Evolutionary conservation across 768 basidiomycete genomes (phyloP).

Genomic region (Termitomyces sp.): DNA sequence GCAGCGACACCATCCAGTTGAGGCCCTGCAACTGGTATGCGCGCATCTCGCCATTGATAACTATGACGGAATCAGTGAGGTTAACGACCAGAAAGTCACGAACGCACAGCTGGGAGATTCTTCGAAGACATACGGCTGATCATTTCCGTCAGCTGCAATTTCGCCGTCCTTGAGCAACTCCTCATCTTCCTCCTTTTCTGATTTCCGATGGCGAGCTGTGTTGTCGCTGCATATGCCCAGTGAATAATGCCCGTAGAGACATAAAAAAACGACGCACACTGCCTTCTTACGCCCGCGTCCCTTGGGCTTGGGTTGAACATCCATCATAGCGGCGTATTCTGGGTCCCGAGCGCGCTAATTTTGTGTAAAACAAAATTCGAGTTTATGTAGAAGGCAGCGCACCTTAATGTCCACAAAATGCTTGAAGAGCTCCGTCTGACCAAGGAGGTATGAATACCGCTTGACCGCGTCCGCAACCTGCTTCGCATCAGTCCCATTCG

Average conservation of each 20-base stretch:
- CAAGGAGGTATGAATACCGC: slow-evolving; percentile 94
- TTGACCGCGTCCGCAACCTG: slow-evolving; percentile 93
- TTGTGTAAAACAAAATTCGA: not conserved
- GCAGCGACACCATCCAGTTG: slow-evolving; percentile 95
- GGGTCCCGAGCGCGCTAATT: slow-evolving; percentile 82
- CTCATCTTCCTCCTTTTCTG: slow-evolving; percentile 98
- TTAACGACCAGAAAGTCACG: slow-evolving; percentile 3
- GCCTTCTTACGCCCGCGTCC: slow-evolving; percentile 84
- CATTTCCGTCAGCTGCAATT: slow-evolving; percentile 71
- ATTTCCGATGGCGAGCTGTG: slow-evolving; percentile 82
- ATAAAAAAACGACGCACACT: slow-evolving; percentile 36
- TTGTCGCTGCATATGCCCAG: slow-evolving; percentile 48
- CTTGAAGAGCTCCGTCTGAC: slow-evolving; percentile 96
- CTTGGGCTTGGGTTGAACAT: slow-evolving; percentile 80
- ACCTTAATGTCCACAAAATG: slow-evolving; percentile 98
- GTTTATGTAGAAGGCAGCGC: not conserved
- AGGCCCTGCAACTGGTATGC: slow-evolving; percentile 93
- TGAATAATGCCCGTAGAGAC: not conserved
- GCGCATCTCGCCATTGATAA: slow-evolving; percentile 87
- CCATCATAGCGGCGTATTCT: slow-evolving; percentile 85
- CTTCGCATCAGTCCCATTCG: slow-evolving; percentile 8
- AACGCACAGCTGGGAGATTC: slow-evolving; percentile 83
- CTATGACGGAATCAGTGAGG: slow-evolving; percentile 32
- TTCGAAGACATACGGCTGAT: slow-evolving; percentile 93
- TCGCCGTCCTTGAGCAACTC: slow-evolving; percentile 89